Evolutionary conservation across 768 basidiomycete species (phyloP), one percentile per base, ranked within the genome.

Genomic region (Pleurotus eryngii): DNA sequence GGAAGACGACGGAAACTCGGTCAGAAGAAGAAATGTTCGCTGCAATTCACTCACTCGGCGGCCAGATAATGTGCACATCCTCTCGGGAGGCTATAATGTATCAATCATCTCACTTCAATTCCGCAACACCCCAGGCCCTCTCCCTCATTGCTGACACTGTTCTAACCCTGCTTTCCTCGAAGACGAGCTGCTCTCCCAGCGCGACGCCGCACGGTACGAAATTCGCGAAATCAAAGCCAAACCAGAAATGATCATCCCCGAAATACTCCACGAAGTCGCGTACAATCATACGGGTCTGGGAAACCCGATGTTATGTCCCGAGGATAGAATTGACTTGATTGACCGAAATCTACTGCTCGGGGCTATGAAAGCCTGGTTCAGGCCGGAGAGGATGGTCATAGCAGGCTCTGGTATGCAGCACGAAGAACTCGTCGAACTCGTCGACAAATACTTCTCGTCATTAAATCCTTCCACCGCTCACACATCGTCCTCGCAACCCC

Each of bases 41-140:
- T 3, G 87, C 89, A 39, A 88, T 96, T 65, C 87, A 93, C 68
- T 79, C 80, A 3, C 80, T 96, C 35, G 95, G 96, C 40, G 93
- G 94, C 14, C 93, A 96, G 74, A 94, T 98, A 58, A 79, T 89
- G 71, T 94, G 90, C 67, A 87, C 93, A 15, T 91, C 93, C 15
- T 89, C 93, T 2, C 81, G 97, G 46, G 97, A 99, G 70, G 83
- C 92, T 18, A 94, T 98, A 67, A 92, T 97, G 90, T 99, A 98
- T 69, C 97, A 98, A 72, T 96, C 96, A 9, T 92, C 94, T 39
- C 90, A 96, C 69, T 95, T 95, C 67, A 86, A 93, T 62, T 77
- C 85, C 59, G 85, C 85, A 40, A 92, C 95, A 2, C 85, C 90
- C 1, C 78, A 85, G 5, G 93, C 94, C 9, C 69, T 99, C 49